phyloP scores from a whole-genome alignment of 805 yeast species.

The Candida chilensis region DNA sequence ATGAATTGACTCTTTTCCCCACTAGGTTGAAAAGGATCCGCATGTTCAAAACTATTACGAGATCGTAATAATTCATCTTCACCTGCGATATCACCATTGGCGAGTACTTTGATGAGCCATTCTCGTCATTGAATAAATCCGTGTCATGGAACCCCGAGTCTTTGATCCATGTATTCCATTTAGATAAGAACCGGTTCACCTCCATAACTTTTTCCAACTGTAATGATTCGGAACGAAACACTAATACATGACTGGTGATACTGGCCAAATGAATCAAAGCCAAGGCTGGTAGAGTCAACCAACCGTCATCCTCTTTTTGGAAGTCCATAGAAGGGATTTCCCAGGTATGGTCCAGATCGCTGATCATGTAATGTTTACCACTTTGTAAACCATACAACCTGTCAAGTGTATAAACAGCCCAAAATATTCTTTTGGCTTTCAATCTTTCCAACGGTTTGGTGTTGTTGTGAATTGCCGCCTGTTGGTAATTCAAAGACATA shows the following conservation, averaged over 20 bases:
- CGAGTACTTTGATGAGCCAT: constrained; percentile 7
- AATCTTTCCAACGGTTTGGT: constrained; percentile 21
- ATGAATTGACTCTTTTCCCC: constrained; percentile 17
- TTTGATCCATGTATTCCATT: constrained; percentile 21
- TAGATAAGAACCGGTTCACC: constrained; percentile 18
- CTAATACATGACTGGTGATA: constrained; percentile 24
- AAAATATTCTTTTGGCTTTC: constrained; percentile 44
- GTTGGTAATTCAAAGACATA: constrained; percentile 28
- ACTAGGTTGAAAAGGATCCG: constrained; percentile 15
- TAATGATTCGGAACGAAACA: constrained; percentile 14
- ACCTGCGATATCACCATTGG: constrained; percentile 6
- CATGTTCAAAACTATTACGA: constrained; percentile 3
- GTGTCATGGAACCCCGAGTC: no score
- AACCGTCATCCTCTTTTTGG: constrained; percentile 26
- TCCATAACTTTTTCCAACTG: constrained; percentile 17
- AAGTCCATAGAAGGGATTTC: constrained; percentile 19
- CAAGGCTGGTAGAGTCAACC: constrained; percentile 38
- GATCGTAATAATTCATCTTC: constrained; percentile 9
- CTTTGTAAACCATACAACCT: constrained; percentile 41
- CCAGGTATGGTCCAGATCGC: constrained; percentile 24
- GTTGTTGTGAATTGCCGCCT: constrained; percentile 10
- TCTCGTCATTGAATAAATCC: constrained; percentile 26
- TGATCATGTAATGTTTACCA: constrained; percentile 31
- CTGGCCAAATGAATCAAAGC: constrained; percentile 35
- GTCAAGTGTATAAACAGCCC: constrained; percentile 47